These are phyloP conservation scores for Heritiera fomes DNA, from an alignment of 345 rosid genomes.

Conservation along the genomic window DNA sequence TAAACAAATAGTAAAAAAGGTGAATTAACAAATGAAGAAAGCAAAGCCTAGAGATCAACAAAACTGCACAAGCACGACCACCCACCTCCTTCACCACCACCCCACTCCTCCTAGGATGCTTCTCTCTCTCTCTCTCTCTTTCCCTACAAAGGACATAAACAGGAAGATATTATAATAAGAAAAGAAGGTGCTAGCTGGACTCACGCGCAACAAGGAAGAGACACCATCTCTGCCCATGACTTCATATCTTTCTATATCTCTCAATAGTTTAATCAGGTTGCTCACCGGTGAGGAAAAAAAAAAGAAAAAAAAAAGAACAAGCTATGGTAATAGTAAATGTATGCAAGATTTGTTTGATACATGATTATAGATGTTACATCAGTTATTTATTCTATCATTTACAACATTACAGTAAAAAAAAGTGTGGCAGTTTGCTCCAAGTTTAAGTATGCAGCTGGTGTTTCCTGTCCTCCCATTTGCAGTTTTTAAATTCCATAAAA, in stretches of 20 bases:
- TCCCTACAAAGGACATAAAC: neutral
- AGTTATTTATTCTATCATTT: constrained; percentile 17
- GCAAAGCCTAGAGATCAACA: constrained; percentile 69
- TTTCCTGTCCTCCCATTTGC: constrained; percentile 7
- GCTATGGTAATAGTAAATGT: neutral
- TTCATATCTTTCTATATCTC: constrained; percentile 20
- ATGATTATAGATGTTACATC: neutral
- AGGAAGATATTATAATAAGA: neutral
- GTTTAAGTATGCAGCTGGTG: constrained; percentile 14
- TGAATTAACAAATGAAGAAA: constrained; percentile 20
- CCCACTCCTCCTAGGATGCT: constrained; percentile 48
- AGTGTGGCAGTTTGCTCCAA: constrained; percentile 18
- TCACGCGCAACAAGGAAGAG: constrained; percentile 28
- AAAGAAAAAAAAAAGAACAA: neutral
- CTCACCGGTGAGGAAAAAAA: neutral
- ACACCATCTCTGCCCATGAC: constrained; percentile 28
- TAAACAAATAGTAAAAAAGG: neutral
- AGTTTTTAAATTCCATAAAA: constrained; percentile 8
- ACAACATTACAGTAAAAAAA: neutral
- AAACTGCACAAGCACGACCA: constrained; percentile 40
- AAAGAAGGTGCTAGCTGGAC: constrained; percentile 7
- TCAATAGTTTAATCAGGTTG: constrained; percentile 24
- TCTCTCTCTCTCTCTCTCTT: constrained; percentile 25
- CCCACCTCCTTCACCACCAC: constrained; percentile 43
- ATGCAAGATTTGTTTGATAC: constrained; percentile 6